phyloP scores from a whole-genome alignment of 1,284 basidiomycete genomes.

The Lignosus rhinocerotis region DNA sequence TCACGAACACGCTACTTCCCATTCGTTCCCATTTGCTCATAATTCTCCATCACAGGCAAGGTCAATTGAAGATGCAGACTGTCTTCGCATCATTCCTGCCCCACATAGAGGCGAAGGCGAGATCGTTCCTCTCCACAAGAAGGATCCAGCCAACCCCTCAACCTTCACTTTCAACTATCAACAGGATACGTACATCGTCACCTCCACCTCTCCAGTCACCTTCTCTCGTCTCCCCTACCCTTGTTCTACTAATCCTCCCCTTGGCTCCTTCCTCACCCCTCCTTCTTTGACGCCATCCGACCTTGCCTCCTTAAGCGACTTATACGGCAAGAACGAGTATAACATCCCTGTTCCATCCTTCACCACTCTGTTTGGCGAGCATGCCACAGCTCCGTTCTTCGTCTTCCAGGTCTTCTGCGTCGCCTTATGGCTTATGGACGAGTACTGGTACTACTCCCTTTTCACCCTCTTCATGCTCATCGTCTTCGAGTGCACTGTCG shows the following conservation, averaged over 20 bases:
- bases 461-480: constrained; percentile 98
- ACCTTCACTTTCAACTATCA: constrained; percentile 94
- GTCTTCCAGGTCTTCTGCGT: constrained; percentile 97
- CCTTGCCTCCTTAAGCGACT: constrained; percentile 49
- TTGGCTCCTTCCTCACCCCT: constrained; percentile 68
- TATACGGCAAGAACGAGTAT: constrained; percentile 93
- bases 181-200: constrained; percentile 89
- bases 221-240: constrained; percentile 93
- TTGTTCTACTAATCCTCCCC: constrained; percentile 70
- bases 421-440: constrained; percentile 92
- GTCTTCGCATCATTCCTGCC: constrained; percentile 84
- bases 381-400: constrained; percentile 94
- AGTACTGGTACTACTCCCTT: constrained; percentile 97
- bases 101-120: constrained; percentile 90
- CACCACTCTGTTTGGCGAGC: constrained; percentile 84
- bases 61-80: constrained; percentile 73
- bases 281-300: constrained; percentile 44
- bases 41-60: constrained; percentile 47
- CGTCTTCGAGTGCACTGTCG: constrained; percentile 96
- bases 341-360: constrained; percentile 95
- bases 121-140: constrained; percentile 79
- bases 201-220: constrained; percentile 54
- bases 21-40: neutral
- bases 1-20: neutral
- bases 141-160: constrained; percentile 51